These are phyloP conservation scores for Nicotiana undulata DNA, from an alignment of 257 asterid species.

Conservation along the genomic window DNA sequence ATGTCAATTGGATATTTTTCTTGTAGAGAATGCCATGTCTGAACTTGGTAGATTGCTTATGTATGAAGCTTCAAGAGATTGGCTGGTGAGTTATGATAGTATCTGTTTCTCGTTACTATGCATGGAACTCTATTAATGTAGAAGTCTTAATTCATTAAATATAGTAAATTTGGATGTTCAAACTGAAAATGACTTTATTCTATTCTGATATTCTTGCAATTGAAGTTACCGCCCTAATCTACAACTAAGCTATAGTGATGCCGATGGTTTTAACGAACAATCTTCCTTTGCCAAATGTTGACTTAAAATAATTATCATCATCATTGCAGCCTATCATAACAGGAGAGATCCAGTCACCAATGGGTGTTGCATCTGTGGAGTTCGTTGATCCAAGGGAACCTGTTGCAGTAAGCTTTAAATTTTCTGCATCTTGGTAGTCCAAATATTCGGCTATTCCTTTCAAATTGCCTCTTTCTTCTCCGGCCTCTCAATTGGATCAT, in stretches of 20 bases:
- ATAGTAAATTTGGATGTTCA: background rate
- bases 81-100: slow-evolving; percentile 57
- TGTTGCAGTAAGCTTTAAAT: slow-evolving; percentile 55
- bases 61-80: slow-evolving; percentile 95
- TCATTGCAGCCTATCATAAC: slow-evolving; percentile 70
- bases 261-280: background rate
- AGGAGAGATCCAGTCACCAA: slow-evolving; percentile 89
- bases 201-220: background rate
- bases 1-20: background rate
- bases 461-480: background rate
- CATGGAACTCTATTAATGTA: background rate
- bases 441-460: background rate
- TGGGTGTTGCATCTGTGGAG: slow-evolving; percentile 85
- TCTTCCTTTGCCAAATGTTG: background rate
- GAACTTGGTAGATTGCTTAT: slow-evolving; percentile 95
- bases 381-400: slow-evolving; percentile 98
- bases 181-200: background rate
- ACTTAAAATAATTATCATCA: background rate
- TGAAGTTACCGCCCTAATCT: background rate
- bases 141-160: background rate
- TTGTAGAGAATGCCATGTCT: slow-evolving; percentile 83
- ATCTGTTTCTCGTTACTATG: background rate
- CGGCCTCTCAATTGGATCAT: background rate
- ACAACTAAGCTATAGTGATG: background rate
- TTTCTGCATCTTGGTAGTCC: slow-evolving; percentile 4